Percentiles rank a stretch among this genome's conserved stretches.
phyloP scores from a whole-genome alignment of 1,139 yeast genomes.

The Yamadazyma blattariae region DNA sequence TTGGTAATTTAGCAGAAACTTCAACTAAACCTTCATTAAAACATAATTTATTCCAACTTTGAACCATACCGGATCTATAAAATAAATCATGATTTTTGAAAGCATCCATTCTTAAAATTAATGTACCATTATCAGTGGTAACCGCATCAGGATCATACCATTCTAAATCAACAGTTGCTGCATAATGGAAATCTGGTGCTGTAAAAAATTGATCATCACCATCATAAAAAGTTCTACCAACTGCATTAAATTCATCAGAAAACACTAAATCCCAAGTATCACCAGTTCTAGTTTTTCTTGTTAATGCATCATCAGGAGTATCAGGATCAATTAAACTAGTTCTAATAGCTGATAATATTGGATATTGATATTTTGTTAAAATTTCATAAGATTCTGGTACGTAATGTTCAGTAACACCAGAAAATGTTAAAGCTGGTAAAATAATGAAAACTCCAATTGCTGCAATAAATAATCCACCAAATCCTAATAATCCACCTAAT shows the following conservation, averaged over 20 bases:
- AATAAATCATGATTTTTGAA: slow-evolving; percentile 65
- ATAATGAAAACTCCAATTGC: slow-evolving; percentile 65
- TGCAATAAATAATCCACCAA: slow-evolving; percentile 54
- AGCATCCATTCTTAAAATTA: slow-evolving; percentile 70
- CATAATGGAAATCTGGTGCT: slow-evolving; percentile 74
- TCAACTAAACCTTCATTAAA: slow-evolving; percentile 75
- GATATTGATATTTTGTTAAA: slow-evolving; percentile 58
- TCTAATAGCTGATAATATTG: slow-evolving; percentile 59
- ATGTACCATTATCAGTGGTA: slow-evolving; percentile 64
- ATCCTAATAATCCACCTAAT: slow-evolving; percentile 57
- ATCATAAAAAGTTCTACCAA: slow-evolving; percentile 77
- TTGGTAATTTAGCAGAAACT: slow-evolving; percentile 69
- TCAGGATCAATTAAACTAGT: slow-evolving; percentile 70
- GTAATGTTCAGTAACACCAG: slow-evolving; percentile 51
- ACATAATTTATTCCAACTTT: slow-evolving; percentile 81
- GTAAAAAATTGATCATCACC: slow-evolving; percentile 86
- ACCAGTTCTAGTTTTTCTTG: slow-evolving; percentile 50
- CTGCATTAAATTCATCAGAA: slow-evolving; percentile 80
- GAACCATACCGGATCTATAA: slow-evolving; percentile 83
- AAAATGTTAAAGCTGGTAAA: slow-evolving; percentile 70
- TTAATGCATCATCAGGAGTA: slow-evolving; percentile 59
- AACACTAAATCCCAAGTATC: slow-evolving; percentile 70
- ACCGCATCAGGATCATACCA: slow-evolving; percentile 89
- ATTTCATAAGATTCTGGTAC: slow-evolving; percentile 36
- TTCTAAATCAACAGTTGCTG: slow-evolving; percentile 78